Base-by-base conservation (phyloP, 1,284 basidiomycete genomes). In the Malassezia psittaci region DNA sequence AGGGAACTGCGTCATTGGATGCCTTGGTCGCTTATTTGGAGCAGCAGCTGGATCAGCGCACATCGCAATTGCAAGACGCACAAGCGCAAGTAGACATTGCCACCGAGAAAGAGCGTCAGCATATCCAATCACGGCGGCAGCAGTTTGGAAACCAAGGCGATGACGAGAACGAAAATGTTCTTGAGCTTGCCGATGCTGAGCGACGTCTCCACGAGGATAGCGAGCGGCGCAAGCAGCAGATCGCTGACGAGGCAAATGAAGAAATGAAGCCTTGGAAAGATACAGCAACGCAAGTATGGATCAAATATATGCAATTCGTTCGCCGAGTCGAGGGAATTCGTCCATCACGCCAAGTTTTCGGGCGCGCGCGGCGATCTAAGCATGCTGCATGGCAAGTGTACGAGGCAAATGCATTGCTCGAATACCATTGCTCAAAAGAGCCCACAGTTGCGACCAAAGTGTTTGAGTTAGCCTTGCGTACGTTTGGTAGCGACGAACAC, bases 381-480 rank as follows among this genome's bases (percentile, higher is more conserved):
- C 86, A 85, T 80, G 82, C 84, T 18, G 83, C 88, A 11, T 96
- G 93, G 90, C 87, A 91, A 69, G 85, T 90, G 0, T 94, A 86
- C 69, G 91, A 98, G 76, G 88, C 59, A 12, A 55, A 72, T 87
- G 94, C 93, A 0, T 76, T 94, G 66, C 88, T 93, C 83, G 93
- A 99, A 76, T 96, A 96, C 73, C 89, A 96, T 76, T 87, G 85
- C 75, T 90, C 85, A 57, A 88, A 90, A 69, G 88, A 90, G 45
- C 79, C 84, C 36, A 80, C 80, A 7, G 85, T 96, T 18, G 88
- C 91, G 0, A 87, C 84, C 47, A 83, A 89, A 53, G 93, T 98
- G 59, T 96, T 96, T 69, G 90, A 96, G 75, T 84, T 88, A 59
- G 93, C 90, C n/a, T 77, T 94, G 71, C 88, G 90, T 71, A 77